phyloP scores from a whole-genome alignment of 2,329 filamentous ascomycete genomes.

The Bipolaris bicolor region DNA sequence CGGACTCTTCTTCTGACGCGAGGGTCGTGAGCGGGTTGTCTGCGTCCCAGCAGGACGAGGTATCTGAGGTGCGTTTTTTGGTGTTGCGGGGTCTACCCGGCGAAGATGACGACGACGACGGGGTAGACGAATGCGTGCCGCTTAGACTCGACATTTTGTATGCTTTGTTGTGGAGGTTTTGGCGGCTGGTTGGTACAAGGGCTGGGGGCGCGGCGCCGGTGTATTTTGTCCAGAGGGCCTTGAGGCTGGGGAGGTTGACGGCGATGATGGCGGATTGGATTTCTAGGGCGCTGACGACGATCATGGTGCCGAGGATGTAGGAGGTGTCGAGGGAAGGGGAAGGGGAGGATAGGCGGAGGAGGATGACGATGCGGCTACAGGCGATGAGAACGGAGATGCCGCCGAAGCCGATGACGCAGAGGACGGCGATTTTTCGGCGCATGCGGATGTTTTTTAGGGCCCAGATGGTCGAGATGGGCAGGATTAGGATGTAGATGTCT shows the following conservation, averaged over 20 bases:
- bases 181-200: background rate
- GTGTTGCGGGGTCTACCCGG: background rate
- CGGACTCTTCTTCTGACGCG: slow-evolving; percentile 6
- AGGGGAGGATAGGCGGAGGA: background rate
- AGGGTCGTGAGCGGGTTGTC: slow-evolving; percentile 5
- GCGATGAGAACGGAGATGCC: slow-evolving; percentile 9
- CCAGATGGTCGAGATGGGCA: slow-evolving; percentile 7
- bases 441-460: background rate
- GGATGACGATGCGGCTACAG: background rate
- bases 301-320: background rate
- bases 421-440: slow-evolving; percentile 4
- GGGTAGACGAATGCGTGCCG: background rate
- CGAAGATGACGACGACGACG: background rate
- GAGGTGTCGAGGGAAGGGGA: background rate
- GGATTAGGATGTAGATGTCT: slow-evolving; percentile 6
- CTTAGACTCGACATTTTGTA: background rate
- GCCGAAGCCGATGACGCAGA: slow-evolving; percentile 8
- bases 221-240: slow-evolving; percentile 3
- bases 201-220: background rate
- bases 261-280: slow-evolving; percentile 11
- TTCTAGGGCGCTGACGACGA: slow-evolving; percentile 4
- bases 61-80: background rate
- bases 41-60: background rate
- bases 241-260: slow-evolving; percentile 6
- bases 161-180: background rate